phyloP scores from a whole-genome alignment of 768 basidiomycete genomes.

The Lepiota venenata region DNA sequence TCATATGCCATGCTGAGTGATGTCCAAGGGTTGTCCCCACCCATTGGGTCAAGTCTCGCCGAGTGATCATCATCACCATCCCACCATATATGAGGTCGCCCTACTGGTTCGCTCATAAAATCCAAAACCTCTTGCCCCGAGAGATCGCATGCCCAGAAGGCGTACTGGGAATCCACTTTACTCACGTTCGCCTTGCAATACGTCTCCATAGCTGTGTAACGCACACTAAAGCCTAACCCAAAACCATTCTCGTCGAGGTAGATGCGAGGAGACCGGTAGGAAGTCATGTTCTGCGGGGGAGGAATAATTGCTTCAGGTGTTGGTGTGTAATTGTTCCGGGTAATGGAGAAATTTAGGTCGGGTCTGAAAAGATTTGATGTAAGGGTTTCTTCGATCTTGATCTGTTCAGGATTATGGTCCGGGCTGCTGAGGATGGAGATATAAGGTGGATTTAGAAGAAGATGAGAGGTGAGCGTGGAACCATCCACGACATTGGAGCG shows the following conservation, averaged over 20 bases:
- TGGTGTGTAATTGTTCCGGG: not conserved
- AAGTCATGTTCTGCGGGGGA: not conserved
- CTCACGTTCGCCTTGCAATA: not conserved
- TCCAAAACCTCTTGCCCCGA: constrained; percentile 7
- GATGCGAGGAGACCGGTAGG: constrained; percentile 17
- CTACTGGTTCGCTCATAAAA: constrained; percentile 8
- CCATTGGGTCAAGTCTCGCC: constrained; percentile 8
- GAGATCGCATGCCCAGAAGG: constrained; percentile 11
- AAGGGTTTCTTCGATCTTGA: constrained; percentile 15
- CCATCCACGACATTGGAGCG: constrained; percentile 8
- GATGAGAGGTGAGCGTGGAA: not conserved
- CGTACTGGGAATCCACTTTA: not conserved
- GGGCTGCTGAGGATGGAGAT: constrained; percentile 14
- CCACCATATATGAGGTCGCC: constrained; percentile 17
- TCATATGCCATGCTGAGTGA: constrained; percentile 7
- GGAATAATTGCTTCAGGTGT: constrained; percentile 9
- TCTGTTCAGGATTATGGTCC: not conserved
- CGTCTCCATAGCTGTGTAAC: not conserved
- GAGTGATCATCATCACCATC: constrained; percentile 6
- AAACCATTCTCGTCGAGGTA: constrained; percentile 19
- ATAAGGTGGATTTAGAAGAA: constrained; percentile 15
- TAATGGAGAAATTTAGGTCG: constrained; percentile 16
- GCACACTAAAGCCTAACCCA: constrained; percentile 12
- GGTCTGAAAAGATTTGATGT: constrained; percentile 13
- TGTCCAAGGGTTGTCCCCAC: constrained; percentile 18